Conservation (phyloP, 768 basidiomycete genomes). For the Suillus subluteus region DNA sequence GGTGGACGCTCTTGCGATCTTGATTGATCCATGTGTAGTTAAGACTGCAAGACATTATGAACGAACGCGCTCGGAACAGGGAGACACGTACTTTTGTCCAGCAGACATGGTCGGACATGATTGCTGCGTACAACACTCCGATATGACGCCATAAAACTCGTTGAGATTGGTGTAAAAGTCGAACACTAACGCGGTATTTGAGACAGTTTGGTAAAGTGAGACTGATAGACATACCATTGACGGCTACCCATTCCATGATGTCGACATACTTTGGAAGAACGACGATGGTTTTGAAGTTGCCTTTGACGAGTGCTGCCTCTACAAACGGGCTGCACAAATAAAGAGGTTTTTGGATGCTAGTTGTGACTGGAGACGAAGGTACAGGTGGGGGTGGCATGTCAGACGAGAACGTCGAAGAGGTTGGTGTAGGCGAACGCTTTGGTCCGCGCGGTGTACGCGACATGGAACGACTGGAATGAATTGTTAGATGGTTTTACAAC, state of each 20-base stretch:
- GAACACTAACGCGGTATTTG: conserved; percentile 60
- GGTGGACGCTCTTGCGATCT: conserved; percentile 82
- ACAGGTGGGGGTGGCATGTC: conserved; percentile 47
- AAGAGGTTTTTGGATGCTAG: conserved; percentile 56
- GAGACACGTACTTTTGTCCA: conserved; percentile 68
- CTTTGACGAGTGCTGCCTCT: conserved; percentile 94
- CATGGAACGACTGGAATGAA: conserved; percentile 66
- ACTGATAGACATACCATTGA: conserved; percentile 69
- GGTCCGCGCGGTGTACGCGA: conserved; percentile 67
- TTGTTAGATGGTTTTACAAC: conserved; percentile 8
- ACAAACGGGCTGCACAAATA: conserved; percentile 95
- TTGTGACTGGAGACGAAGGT: conserved; percentile 41
- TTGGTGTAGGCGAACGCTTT: conserved; percentile 77
- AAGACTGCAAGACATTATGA: conserved; percentile 49
- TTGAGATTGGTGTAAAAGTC: conserved; percentile 98
- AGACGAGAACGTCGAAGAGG: conserved; percentile 59
- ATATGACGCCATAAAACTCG: conserved; percentile 92
- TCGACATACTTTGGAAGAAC: conserved; percentile 95
- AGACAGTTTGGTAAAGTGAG: neutral
- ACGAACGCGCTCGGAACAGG: neutral
- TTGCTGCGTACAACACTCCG: conserved; percentile 90
- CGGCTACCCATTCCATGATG: conserved; percentile 96
- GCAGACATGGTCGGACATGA: conserved; percentile 93
- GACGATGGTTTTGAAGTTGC: conserved; percentile 98
- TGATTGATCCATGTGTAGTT: conserved; percentile 96